Conservation (phyloP, 2,329 filamentous ascomycete species). For the Gaeumannomyces tritici region DNA sequence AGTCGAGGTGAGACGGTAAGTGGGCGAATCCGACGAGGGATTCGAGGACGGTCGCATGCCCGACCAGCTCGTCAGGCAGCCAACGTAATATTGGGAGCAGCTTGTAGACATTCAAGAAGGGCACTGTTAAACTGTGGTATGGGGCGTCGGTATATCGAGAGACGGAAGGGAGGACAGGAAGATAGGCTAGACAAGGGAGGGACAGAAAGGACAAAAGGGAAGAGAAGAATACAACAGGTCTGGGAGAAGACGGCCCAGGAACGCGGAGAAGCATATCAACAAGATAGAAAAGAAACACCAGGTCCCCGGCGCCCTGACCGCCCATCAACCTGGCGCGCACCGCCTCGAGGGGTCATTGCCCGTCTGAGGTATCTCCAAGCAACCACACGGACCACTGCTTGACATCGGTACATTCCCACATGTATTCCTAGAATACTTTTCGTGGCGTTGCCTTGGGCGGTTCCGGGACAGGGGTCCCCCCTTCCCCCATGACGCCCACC, state of each 20-base stretch:
- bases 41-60: not conserved
- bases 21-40: not conserved
- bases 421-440: not conserved
- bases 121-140: not conserved
- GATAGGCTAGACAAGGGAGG: not conserved
- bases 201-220: not conserved
- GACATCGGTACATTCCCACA: not conserved
- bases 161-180: not conserved
- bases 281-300: not conserved
- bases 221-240: not conserved
- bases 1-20: not conserved
- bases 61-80: not conserved
- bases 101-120: not conserved
- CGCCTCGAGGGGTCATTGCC: not conserved
- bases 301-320: not conserved
- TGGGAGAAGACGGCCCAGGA: not conserved
- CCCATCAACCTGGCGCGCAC: not conserved
- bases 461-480: not conserved
- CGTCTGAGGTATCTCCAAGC: not conserved
- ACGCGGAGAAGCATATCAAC: not conserved
- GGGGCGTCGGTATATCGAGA: too few species aligned
- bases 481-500: too few species aligned
- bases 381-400: not conserved
- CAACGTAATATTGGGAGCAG: not conserved
- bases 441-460: not conserved